Conservation (phyloP, 2,329 filamentous ascomycete species). For the Aurifilum marmelostoma region DNA sequence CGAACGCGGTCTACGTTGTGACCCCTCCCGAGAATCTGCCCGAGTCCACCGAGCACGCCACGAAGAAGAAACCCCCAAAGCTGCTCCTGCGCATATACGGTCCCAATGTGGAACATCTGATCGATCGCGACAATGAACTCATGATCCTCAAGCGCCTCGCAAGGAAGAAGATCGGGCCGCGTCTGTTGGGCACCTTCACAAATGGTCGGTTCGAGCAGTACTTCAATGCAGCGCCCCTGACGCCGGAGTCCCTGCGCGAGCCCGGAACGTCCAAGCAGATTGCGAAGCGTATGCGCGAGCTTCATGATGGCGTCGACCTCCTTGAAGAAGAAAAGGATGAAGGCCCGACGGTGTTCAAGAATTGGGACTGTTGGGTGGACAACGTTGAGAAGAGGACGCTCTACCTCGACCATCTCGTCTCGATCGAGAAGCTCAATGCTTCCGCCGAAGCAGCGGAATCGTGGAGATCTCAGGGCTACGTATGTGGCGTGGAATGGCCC, state of each 20-base stretch:
- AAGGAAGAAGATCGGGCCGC: slow-evolving; percentile 89
- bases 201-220: slow-evolving; percentile 97
- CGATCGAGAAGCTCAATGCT: slow-evolving; percentile 27
- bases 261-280: slow-evolving; percentile 88
- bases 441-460: slow-evolving; percentile 40
- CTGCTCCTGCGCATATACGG: slow-evolving; percentile 91
- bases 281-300: slow-evolving; percentile 94
- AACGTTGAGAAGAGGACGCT: slow-evolving; percentile 64
- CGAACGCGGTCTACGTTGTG: slow-evolving; percentile 95
- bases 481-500: slow-evolving; percentile 84
- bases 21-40: slow-evolving; percentile 72
- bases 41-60: slow-evolving; percentile 37
- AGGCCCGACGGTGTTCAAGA: slow-evolving; percentile 84
- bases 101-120: slow-evolving; percentile 91
- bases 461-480: slow-evolving; percentile 73
- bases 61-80: slow-evolving; percentile 59
- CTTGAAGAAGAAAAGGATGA: slow-evolving; percentile 75
- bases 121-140: slow-evolving; percentile 89
- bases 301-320: slow-evolving; percentile 91
- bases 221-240: slow-evolving; percentile 82
- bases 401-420: slow-evolving; percentile 49
- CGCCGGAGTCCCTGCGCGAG: slow-evolving; percentile 73
- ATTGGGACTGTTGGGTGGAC: slow-evolving; percentile 91
- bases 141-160: slow-evolving; percentile 83
- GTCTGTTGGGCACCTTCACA: slow-evolving; percentile 85